phyloP scores from a whole-genome alignment of 306 rosid genomes.

The Sindora glabra region DNA sequence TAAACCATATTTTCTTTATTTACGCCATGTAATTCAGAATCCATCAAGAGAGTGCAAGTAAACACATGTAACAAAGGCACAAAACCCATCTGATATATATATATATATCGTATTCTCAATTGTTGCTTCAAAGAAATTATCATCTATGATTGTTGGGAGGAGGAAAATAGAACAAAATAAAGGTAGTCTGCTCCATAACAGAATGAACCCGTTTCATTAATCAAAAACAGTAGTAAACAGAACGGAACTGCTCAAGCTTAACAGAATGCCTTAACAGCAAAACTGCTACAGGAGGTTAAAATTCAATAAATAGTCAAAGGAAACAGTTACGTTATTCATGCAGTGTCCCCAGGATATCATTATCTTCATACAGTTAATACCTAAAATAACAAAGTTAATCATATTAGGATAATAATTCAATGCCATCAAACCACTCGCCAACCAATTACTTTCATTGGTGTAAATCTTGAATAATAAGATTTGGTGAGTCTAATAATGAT shows the following conservation, averaged over 20 bases:
- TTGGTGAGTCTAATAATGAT: too few relatives aligned
- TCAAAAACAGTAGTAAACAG: neutral
- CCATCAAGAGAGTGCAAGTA: too few relatives aligned
- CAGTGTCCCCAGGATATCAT: conserved; percentile 44
- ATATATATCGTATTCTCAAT: neutral
- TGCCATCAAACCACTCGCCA: too few relatives aligned
- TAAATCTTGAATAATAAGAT: too few relatives aligned
- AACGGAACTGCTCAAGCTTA: conserved; percentile 8
- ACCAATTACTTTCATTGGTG: too few relatives aligned
- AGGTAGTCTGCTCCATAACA: neutral
- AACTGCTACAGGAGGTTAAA: neutral
- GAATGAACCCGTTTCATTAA: neutral
- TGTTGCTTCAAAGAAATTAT: neutral
- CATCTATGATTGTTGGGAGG: neutral
- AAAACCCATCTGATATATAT: neutral
- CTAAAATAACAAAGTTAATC: conserved; percentile 12
- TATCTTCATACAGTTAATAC: conserved; percentile 40
- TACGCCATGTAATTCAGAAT: too few relatives aligned
- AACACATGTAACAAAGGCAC: neutral
- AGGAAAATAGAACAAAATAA: neutral
- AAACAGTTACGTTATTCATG: conserved; percentile 33
- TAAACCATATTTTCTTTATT: too few relatives aligned
- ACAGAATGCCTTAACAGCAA: neutral
- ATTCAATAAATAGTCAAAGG: neutral
- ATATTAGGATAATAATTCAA: too few relatives aligned